Evolutionary conservation across 495 filamentous ascomycete genomes (phyloP).

Genomic region (Tuber magnatum): DNA sequence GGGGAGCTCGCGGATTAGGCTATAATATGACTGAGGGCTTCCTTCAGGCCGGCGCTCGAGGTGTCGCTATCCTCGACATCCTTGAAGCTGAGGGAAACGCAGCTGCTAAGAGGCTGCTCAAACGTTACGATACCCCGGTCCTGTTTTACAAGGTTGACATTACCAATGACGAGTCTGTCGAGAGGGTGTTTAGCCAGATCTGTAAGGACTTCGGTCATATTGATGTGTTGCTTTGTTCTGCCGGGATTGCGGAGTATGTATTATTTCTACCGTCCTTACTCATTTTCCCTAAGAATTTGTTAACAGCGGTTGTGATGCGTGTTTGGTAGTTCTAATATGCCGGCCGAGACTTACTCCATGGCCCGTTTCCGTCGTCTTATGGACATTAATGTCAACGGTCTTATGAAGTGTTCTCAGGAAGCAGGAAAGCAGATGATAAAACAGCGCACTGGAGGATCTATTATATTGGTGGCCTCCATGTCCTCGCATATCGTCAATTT

Average conservation of each 20-base stretch:
- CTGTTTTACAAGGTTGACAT: slow-evolving; percentile 71
- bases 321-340: slow-evolving; percentile 51
- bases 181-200: slow-evolving; percentile 44
- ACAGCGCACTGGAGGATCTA: slow-evolving; percentile 53
- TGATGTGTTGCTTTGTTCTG: slow-evolving; percentile 71
- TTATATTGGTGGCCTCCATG: slow-evolving; percentile 69
- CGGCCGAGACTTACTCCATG: slow-evolving; percentile 50
- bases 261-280: background rate
- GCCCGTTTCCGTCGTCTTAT: slow-evolving; percentile 61
- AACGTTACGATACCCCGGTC: slow-evolving; percentile 58
- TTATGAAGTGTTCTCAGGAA: slow-evolving; percentile 59
- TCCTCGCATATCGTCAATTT: slow-evolving; percentile 69
- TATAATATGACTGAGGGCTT: slow-evolving; percentile 68
- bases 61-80: slow-evolving; percentile 64
- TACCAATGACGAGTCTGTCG: slow-evolving; percentile 57
- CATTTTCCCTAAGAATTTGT: background rate
- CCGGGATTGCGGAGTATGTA: slow-evolving; percentile 69
- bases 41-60: slow-evolving; percentile 62
- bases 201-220: slow-evolving; percentile 56
- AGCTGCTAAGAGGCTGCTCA: slow-evolving; percentile 55
- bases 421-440: slow-evolving; percentile 59
- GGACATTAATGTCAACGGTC: slow-evolving; percentile 67
- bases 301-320: slow-evolving; percentile 1
- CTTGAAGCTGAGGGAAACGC: slow-evolving; percentile 62
- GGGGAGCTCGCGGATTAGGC: slow-evolving; percentile 67